phyloP scores from a whole-genome alignment of 495 filamentous ascomycete genomes.

The Podospora fimiseda region DNA sequence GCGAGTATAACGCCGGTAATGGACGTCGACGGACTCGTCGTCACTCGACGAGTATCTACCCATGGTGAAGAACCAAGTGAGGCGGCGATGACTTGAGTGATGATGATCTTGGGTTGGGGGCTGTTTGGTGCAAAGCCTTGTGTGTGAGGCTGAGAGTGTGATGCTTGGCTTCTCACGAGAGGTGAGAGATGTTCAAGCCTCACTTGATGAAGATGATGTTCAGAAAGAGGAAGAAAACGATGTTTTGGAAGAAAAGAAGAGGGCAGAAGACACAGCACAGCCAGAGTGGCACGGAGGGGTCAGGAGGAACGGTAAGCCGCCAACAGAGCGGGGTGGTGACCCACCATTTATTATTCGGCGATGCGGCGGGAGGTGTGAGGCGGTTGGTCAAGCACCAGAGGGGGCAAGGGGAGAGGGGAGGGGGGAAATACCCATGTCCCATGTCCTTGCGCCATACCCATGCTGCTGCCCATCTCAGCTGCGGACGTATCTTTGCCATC shows the following conservation, averaged over 20 bases:
- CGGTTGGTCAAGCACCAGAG: constrained; percentile 10
- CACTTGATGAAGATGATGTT: not conserved
- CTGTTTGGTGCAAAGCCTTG: not conserved
- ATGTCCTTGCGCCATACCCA: not conserved
- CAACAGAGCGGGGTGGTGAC: constrained; percentile 29
- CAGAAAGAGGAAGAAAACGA: not conserved
- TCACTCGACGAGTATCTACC: constrained; percentile 21
- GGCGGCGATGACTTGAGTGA: not conserved
- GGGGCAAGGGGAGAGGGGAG: constrained; percentile 5
- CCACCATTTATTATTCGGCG: constrained; percentile 32
- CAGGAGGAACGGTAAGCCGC: constrained; percentile 27
- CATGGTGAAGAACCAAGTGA: constrained; percentile 12
- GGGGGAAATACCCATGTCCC: not conserved
- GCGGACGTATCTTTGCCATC: not conserved
- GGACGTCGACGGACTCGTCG: constrained; percentile 39
- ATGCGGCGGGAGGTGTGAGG: constrained; percentile 2
- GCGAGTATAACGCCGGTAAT: constrained; percentile 28
- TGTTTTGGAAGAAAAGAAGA: constrained; percentile 3
- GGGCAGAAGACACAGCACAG: constrained; percentile 5
- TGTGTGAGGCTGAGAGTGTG: no score
- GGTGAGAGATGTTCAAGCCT: not conserved
- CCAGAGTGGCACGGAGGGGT: constrained; percentile 22
- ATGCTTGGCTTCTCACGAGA: no score
- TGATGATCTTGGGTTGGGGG: no score
- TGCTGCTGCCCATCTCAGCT: not conserved